Percentiles rank a stretch among this genome's conserved stretches.
These are phyloP conservation scores for Ogataea methanolica DNA, from an alignment of 805 yeast species.

Conservation along the genomic window DNA sequence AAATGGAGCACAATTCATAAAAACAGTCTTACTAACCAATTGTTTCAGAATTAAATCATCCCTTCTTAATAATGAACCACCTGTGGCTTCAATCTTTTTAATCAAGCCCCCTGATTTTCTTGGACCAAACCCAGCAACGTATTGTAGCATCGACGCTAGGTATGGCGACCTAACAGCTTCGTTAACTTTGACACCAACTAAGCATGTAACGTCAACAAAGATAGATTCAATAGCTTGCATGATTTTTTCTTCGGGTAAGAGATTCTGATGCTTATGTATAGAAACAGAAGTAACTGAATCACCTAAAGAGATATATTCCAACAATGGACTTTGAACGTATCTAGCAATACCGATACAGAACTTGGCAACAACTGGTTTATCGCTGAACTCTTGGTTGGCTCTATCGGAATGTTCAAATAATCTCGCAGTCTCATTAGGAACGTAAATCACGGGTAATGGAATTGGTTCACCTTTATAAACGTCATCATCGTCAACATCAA, in stretches of 20 bases:
- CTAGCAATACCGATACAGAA: slow-evolving; percentile 90
- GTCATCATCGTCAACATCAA: slow-evolving; percentile 41
- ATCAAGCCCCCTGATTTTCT: slow-evolving; percentile 87
- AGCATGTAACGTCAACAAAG: slow-evolving; percentile 83
- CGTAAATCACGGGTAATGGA: slow-evolving; percentile 68
- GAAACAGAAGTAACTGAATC: slow-evolving; percentile 66
- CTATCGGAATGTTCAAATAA: slow-evolving; percentile 76
- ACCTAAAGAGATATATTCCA: slow-evolving; percentile 80
- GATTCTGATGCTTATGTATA: slow-evolving; percentile 64
- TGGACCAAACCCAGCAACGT: slow-evolving; percentile 89
- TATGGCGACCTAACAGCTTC: slow-evolving; percentile 78
- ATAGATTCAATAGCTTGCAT: slow-evolving; percentile 68
- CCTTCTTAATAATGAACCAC: slow-evolving; percentile 61
- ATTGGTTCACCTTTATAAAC: slow-evolving; percentile 30
- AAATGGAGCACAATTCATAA: slow-evolving; percentile 90
- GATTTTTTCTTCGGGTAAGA: slow-evolving; percentile 61
- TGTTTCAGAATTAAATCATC: slow-evolving; percentile 81
- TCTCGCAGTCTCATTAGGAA: slow-evolving; percentile 89
- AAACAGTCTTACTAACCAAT: slow-evolving; percentile 73
- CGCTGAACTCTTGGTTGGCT: slow-evolving; percentile 76
- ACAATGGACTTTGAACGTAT: slow-evolving; percentile 86
- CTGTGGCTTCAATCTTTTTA: slow-evolving; percentile 68
- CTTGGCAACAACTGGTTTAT: slow-evolving; percentile 71
- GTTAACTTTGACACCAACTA: slow-evolving; percentile 92
- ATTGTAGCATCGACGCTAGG: slow-evolving; percentile 66